Base-by-base conservation (phyloP, 495 filamentous ascomycete species). In the Penicillium dipodomyicola region DNA sequence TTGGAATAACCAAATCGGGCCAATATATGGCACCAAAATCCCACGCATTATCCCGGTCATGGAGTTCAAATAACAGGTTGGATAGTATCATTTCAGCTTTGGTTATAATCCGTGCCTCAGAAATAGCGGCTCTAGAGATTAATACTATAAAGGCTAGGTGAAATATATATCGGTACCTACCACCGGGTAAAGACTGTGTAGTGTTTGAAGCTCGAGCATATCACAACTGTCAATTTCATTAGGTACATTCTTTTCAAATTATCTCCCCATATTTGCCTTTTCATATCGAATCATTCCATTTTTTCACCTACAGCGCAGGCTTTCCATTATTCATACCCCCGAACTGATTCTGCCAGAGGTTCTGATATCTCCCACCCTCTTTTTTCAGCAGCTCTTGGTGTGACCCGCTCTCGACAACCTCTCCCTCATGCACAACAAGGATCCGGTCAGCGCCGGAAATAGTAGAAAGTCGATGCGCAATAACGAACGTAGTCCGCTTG, bases 361-460 rank as follows among this genome's bases (percentile, higher is more conserved):
- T 51, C 8, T 45, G 42, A 52, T 58, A 58, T 29, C 41, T 23
- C 6, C 56, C 56, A 44, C 49, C 47, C 30, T 52, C 39, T n/a
- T 52, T 43, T 19, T 44, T 47, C 45, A 58, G 15, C 32, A 58
- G 22, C 23, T 45, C 48, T 10, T 37, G 32, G 59, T 92, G 89
- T 10, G 80, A 85, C 47, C 89, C 89, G 71, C 88, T 87, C 64
- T 96, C 91, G 12, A 94, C 77, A 50, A 94, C 87, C 22, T 77
- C 68, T 42, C 91, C 91, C 50, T 85, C 69, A 5, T 80, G 75
- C 85, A 96, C 89, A 58, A 95, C 91, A 19, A 94, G 85, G 54
- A 96, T 96, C 60, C 92, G 92, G 64, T 94, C 86, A 2, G 90
- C 89, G 60, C 84, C 81, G 66, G 82, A 87, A 71, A 95, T 90